Percentiles rank a stretch among this genome's conserved stretches.
Conservation (phyloP, 2,329 filamentous ascomycete species). For the Penicillium freii region DNA sequence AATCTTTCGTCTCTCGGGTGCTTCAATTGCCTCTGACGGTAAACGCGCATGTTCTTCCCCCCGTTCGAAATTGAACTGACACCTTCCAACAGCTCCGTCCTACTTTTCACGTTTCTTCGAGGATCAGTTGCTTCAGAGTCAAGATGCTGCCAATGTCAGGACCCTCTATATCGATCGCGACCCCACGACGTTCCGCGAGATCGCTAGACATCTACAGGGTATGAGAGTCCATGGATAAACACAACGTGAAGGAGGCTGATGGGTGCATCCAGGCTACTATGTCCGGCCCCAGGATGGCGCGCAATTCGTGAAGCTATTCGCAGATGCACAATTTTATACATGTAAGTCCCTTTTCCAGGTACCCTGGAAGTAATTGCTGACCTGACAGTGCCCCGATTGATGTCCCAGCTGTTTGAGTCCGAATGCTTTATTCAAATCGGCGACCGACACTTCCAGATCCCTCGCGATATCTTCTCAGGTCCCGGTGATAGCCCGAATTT, state of each 20-base stretch:
- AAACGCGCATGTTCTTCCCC: constrained; percentile 34
- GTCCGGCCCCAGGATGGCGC: constrained; percentile 75
- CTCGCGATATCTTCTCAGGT: constrained; percentile 78
- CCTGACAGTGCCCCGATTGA: constrained; percentile 74
- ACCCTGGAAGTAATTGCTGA: neutral
- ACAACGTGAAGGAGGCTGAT: constrained; percentile 5
- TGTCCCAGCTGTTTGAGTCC: constrained; percentile 86
- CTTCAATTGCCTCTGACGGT: constrained; percentile 71
- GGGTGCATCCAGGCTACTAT: constrained; percentile 64
- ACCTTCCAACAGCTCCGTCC: constrained; percentile 70
- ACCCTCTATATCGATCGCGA: constrained; percentile 96
- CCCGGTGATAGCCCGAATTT: constrained; percentile 94
- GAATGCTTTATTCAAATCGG: constrained; percentile 92
- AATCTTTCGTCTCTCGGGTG: constrained; percentile 67
- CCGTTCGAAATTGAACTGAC: constrained; percentile 42
- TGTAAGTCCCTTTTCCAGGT: constrained; percentile 50
- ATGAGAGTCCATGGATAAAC: neutral
- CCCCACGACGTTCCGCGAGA: constrained; percentile 82
- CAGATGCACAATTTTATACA: constrained; percentile 92
- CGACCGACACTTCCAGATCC: constrained; percentile 81
- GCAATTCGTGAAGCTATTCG: constrained; percentile 89
- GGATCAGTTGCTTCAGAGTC: constrained; percentile 68
- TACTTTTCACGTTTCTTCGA: constrained; percentile 95
- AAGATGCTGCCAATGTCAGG: constrained; percentile 58
- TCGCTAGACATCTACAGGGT: constrained; percentile 83